phyloP scores from a whole-genome alignment of 805 yeast species.

The Clavispora fructus region DNA sequence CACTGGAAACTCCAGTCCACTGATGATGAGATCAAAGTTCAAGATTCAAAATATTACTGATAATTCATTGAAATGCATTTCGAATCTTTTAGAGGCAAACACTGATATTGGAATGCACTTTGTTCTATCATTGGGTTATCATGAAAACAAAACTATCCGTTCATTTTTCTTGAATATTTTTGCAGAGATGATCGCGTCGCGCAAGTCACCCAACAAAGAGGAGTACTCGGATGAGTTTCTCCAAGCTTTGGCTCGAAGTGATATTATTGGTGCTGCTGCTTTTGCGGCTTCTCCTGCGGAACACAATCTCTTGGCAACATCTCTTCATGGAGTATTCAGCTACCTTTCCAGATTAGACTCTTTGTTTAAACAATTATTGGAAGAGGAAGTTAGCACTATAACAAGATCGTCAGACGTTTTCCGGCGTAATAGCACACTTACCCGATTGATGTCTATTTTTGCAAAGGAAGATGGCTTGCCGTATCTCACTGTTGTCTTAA shows the following conservation, averaged over 20 bases:
- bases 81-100: slow-evolving; percentile 67
- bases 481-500: slow-evolving; percentile 49
- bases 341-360: slow-evolving; percentile 31
- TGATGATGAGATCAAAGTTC: slow-evolving; percentile 35
- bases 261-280: slow-evolving; percentile 48
- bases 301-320: slow-evolving; percentile 64
- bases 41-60: slow-evolving; percentile 55
- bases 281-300: slow-evolving; percentile 62
- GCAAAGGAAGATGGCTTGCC: slow-evolving; percentile 62
- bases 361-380: slow-evolving; percentile 50
- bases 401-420: slow-evolving; percentile 65
- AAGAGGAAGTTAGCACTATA: slow-evolving; percentile 57
- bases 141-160: slow-evolving; percentile 58
- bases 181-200: slow-evolving; percentile 51
- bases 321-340: slow-evolving; percentile 52
- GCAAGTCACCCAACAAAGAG: slow-evolving; percentile 19
- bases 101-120: slow-evolving; percentile 71
- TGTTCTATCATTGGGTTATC: slow-evolving; percentile 76
- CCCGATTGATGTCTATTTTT: slow-evolving; percentile 66
- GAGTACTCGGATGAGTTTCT: slow-evolving; percentile 25
- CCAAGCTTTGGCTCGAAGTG: slow-evolving; percentile 31
- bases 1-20: slow-evolving; percentile 12
- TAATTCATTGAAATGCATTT: slow-evolving; percentile 58
- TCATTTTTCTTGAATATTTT: slow-evolving; percentile 75
- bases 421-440: slow-evolving; percentile 77